These are phyloP conservation scores for Cyclospora cayetanensis DNA, from an alignment of 169 alveolate genomes.

Conservation along the genomic window DNA sequence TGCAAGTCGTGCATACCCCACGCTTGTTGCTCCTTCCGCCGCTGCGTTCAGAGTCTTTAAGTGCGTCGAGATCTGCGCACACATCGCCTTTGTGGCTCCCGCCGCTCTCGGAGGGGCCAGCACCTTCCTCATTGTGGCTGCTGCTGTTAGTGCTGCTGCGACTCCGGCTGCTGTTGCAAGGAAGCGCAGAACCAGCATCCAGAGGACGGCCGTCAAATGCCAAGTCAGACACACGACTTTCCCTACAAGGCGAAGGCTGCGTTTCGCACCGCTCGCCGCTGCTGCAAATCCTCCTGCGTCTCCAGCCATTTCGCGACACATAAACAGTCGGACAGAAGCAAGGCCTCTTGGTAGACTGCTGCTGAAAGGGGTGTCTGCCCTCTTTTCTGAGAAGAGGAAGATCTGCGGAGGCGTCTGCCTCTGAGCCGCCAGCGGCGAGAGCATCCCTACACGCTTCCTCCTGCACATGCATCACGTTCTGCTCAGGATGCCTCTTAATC, in stretches of 20 bases:
- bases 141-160: constrained; percentile 34
- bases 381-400: too few species aligned
- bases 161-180: constrained; percentile 5
- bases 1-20: background rate
- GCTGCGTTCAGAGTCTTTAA: background rate
- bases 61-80: too few species aligned
- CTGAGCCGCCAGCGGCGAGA: background rate
- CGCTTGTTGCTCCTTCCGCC: background rate
- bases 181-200: background rate
- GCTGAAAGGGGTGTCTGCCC: too few species aligned
- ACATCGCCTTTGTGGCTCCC: background rate
- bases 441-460: background rate
- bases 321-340: too few species aligned
- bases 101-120: constrained; percentile 35
- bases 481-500: background rate
- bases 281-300: background rate
- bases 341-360: too few species aligned
- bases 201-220: background rate
- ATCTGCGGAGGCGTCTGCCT: too few species aligned
- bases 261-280: background rate
- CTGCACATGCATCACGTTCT: background rate
- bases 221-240: background rate
- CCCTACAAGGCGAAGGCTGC: background rate
- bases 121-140: constrained; percentile 29
- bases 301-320: background rate